A percentile compares a stretch with the other conserved stretches of the same genome.
These are phyloP conservation scores for Phascolomyces articulosus DNA, from an alignment of 371 early-diverging fungal genomes.

Conservation along the genomic window DNA sequence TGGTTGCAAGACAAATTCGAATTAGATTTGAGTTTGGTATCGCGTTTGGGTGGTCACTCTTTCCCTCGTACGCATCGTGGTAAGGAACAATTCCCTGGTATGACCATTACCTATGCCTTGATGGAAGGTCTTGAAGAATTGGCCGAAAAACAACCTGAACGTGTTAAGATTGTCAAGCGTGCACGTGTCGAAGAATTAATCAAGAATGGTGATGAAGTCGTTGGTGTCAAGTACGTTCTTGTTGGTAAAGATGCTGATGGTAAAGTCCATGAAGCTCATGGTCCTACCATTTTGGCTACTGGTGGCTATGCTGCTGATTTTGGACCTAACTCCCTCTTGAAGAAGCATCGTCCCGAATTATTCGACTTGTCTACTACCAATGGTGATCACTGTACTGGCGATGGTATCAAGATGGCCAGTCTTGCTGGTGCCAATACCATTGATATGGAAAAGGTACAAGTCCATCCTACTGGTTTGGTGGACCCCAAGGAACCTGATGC, in stretches of 20 bases:
- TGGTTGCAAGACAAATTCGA: conserved; percentile 92
- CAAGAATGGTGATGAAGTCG: conserved; percentile 58
- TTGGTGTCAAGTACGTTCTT: conserved; percentile 82
- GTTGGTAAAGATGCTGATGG: conserved; percentile 60
- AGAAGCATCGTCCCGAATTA: conserved; percentile 73
- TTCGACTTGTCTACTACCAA: conserved; percentile 83
- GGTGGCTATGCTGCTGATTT: conserved; percentile 92
- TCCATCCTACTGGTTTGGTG: conserved; percentile 96
- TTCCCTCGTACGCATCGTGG: conserved; percentile 95
- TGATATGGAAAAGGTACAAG: conserved; percentile 96
- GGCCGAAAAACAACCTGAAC: conserved; percentile 67
- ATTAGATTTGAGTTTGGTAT: conserved; percentile 85
- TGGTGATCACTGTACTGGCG: conserved; percentile 95
- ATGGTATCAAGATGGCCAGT: conserved; percentile 91
- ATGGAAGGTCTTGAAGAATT: conserved; percentile 87
- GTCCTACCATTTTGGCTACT: conserved; percentile 92
- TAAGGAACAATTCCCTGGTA: conserved; percentile 92
- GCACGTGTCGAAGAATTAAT: conserved; percentile 73
- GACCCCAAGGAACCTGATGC: conserved; percentile 90
- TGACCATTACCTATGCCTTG: conserved; percentile 94
- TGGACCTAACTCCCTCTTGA: conserved; percentile 63
- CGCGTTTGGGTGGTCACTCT: conserved; percentile 90
- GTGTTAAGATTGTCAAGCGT: conserved; percentile 80
- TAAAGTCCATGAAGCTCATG: conserved; percentile 58
- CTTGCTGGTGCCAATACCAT: conserved; percentile 84